Evolutionary conservation across 768 basidiomycete genomes (phyloP), one percentile per base, ranked within the genome.

Genomic region (Dentipellis sp.): DNA sequence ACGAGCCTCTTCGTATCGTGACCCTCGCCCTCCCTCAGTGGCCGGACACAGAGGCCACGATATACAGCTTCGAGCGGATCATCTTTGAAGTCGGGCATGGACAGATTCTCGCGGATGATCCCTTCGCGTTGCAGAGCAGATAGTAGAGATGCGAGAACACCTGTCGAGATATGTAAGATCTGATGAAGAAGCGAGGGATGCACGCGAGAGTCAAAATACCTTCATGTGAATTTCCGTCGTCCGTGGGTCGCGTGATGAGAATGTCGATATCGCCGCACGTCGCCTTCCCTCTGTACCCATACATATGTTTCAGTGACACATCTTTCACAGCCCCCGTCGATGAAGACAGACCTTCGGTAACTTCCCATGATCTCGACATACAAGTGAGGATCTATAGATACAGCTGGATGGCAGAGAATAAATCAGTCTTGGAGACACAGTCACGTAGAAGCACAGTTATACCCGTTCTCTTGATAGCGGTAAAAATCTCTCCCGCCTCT

Each of bases 241-340:
- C 69, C 1, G 80, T 75, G 19, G 82, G 77, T 4, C 92, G 81
- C 2, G 91, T 91, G 59, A 97, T 83, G 55, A 97, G 68, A 49
- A 97, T 83, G 67, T 97, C 94, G 56, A 97, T 90, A 66, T 97
- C 94, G 2, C 94, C 94, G 56, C 90, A 94, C 54, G 84, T 83
- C 0, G 76, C 71, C 67, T 88, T 87, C 4, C 92, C 91, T 57
- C 92, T 90, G 34, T n/a, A 47, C 17, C n/a, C 29, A 5, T 47
- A 40, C 47, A 36, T 14, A 42, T 0, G 7, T 45, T 19, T 17
- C n/a, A 45, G 9, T 14, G n/a, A 6, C 0, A 45, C 16, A 19
- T 45, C 4, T 9, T 17, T 4, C 6, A 2, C 17, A 16, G 29
- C 29, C 3, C 29, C 6, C 29, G 29, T n/a, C 6, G 19, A 17